Percentiles rank a stretch among this genome's conserved stretches.
Evolutionary conservation across 768 basidiomycete species (phyloP).

Genomic region (Naganishia onofrii): DNA sequence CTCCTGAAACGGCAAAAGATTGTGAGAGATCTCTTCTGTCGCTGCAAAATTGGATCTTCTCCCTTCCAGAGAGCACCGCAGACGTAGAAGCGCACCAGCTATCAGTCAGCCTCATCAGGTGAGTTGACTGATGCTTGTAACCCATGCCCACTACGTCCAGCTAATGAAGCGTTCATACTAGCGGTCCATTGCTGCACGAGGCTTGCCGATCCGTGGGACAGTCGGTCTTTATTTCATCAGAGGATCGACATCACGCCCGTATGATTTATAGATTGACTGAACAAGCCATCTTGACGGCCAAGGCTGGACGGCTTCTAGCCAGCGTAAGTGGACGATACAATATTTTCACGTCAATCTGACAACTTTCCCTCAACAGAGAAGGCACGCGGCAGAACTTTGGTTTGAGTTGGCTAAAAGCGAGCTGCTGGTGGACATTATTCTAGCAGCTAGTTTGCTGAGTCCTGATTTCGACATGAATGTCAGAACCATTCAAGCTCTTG

Average conservation of each 20-base stretch:
- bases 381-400: conserved; percentile 10
- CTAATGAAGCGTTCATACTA: background rate
- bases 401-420: conserved; percentile 13
- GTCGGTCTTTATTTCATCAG: background rate
- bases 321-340: background rate
- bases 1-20: conserved; percentile 9
- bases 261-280: conserved; percentile 16
- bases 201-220: conserved; percentile 16
- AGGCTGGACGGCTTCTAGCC: conserved; percentile 17
- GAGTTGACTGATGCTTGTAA: background rate
- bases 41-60: conserved; percentile 7
- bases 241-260: conserved; percentile 11
- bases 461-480: conserved; percentile 21
- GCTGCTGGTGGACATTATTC: conserved; percentile 4
- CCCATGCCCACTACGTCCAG: background rate
- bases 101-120: conserved; percentile 14
- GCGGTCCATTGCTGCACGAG: conserved; percentile 8
- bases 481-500: conserved; percentile 1
- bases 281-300: conserved; percentile 13
- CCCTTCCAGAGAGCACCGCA: background rate
- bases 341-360: background rate
- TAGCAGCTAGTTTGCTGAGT: conserved; percentile 7
- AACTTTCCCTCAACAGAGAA: background rate
- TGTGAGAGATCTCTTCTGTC: conserved; percentile 10
- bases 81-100: background rate